Conservation (phyloP, 176 grass and related monocot species). For the Secale cereale region DNA sequence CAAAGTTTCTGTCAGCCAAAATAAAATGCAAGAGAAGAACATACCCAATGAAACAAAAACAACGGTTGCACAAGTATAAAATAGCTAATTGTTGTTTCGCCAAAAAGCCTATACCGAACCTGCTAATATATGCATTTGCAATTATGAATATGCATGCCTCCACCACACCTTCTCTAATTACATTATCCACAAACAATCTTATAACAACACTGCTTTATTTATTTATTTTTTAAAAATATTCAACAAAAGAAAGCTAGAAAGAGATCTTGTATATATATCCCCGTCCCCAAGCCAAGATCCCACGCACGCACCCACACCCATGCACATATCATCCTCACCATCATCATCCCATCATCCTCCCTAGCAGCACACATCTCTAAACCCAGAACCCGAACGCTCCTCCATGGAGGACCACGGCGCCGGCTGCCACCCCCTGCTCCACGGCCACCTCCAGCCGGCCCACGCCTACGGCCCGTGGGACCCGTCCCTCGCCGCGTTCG, state of each 20-base stretch:
- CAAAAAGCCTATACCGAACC: no score
- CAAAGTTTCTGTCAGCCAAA: no score
- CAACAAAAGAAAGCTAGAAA: not conserved
- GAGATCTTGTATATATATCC: conserved; percentile 23
- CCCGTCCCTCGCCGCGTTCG: not conserved
- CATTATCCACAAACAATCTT: not conserved
- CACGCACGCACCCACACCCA: not conserved
- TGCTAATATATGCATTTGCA: no score
- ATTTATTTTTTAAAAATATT: no score
- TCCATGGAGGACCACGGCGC: conserved; percentile 33
- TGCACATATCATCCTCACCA: not conserved
- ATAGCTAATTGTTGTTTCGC: no score
- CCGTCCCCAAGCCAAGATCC: conserved; percentile 10
- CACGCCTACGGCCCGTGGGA: conserved; percentile 31
- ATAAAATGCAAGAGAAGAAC: no score
- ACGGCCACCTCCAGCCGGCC: not conserved
- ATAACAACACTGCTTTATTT: not conserved
- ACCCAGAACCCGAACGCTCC: not conserved
- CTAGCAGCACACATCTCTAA: not conserved
- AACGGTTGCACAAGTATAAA: no score
- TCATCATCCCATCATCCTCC: not conserved
- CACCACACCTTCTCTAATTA: no score
- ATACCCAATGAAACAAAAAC: no score
- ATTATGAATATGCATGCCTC: no score
- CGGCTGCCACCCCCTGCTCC: conserved; percentile 24